Evolutionary conservation across 495 filamentous ascomycete genomes (phyloP), one percentile per base, ranked within the genome.

Genomic region (Neurospora tetraspora): DNA sequence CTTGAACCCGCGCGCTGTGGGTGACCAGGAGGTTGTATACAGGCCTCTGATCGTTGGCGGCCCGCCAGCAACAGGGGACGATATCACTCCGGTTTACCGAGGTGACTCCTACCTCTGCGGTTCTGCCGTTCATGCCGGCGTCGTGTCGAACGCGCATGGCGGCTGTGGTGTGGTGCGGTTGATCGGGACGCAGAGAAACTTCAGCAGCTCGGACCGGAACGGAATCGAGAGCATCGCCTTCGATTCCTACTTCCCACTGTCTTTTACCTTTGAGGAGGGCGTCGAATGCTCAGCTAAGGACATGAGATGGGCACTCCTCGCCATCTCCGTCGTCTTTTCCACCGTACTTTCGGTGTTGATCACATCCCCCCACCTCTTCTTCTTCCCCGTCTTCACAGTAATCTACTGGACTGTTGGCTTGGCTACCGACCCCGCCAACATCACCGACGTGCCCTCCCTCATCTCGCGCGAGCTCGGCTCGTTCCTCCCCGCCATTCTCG

Each of bases 21-120:
- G 94, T 14, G 88, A 88, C 40, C 86, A 92, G 76, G 89, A 91
- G 39, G 81, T 93, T 71, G 85, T 88, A 47, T 96, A 95, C 77
- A 82, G 83, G 71, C 86, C 89, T 0, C 83, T 94, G 65, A 89
- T 97, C 0, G 86, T 97, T 40, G 94, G 94, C 36, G 93, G 92
- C 0, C 90, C 92, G 6, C 79, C 86, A 7, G 80, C 83, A n/a
- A 80, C 82, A 4, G 73, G 80, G 14, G 80, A 79, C 43, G 80
- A 81, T 12, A 65, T 36, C 7, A 65, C 27, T 18, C 53, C 53
- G 0, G 14, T 65, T 0, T 65, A 65, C 53, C 53, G 53, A 0
- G 53, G 53, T 2, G 93, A 97, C 77, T 95, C 93, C 23, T 93
- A 93, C 75, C 88, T 96, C 71, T 97, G 93, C 78, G 89, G 90